phyloP scores from a whole-genome alignment of 352 stramenopile species.

The Phytophthora capsici region DNA sequence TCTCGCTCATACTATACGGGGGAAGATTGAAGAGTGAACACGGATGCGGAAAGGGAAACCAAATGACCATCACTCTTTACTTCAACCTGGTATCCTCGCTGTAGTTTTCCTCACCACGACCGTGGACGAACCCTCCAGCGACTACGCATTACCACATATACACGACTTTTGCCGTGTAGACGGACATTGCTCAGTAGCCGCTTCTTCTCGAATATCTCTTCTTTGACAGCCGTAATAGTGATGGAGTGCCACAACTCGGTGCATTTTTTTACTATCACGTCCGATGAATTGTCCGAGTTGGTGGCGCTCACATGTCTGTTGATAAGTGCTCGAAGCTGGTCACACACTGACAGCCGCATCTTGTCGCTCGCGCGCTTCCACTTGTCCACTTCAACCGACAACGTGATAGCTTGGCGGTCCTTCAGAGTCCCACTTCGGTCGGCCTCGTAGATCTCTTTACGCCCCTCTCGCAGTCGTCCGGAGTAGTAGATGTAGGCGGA shows the following conservation, averaged over 20 bases:
- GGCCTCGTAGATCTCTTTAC: slow-evolving; percentile 18
- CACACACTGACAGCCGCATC: slow-evolving; percentile 18
- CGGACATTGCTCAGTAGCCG: slow-evolving; percentile 15
- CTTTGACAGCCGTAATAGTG: slow-evolving; percentile 20
- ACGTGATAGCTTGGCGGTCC: slow-evolving; percentile 5
- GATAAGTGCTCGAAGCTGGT: slow-evolving; percentile 22
- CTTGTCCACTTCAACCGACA: slow-evolving; percentile 15
- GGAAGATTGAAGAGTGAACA: slow-evolving; percentile 19
- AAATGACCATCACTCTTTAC: slow-evolving; percentile 29
- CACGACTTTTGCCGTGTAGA: slow-evolving; percentile 8
- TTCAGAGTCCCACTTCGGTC: slow-evolving; percentile 13
- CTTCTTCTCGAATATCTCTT: slow-evolving; percentile 22
- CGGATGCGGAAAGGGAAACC: slow-evolving; percentile 20
- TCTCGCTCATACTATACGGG: slow-evolving; percentile 7
- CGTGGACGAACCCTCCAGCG: slow-evolving; percentile 21
- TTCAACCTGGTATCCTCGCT: slow-evolving; percentile 27
- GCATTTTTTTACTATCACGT: slow-evolving; percentile 11
- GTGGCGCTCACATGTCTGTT: not conserved
- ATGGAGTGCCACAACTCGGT: slow-evolving; percentile 20
- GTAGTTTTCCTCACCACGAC: too few species aligned
- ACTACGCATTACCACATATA: slow-evolving; percentile 13
- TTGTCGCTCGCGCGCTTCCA: slow-evolving; percentile 19
- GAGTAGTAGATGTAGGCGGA: slow-evolving; percentile 18
- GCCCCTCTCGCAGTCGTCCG: slow-evolving; percentile 4
- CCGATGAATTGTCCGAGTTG: not conserved